Base-by-base conservation (phyloP, 2,329 filamentous ascomycete species). In the Sporothrix globosa region DNA sequence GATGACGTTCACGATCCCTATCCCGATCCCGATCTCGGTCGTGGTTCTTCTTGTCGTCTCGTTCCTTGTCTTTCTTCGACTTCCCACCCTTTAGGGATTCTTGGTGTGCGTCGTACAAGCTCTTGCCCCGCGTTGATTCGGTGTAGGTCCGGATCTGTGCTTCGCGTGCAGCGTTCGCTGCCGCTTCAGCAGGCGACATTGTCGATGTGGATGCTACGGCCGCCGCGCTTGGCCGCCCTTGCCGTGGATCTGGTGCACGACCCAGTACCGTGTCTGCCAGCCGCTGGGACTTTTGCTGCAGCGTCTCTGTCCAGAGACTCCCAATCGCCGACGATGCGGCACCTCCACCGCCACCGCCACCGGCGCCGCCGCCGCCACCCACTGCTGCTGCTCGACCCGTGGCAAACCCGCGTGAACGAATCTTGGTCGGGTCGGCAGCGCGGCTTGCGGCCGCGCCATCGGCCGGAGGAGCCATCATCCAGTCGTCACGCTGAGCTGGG, bases 221-320 rank as follows among this genome's bases (percentile, higher is more conserved):
- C 7, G 50, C 46, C 7, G 50, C 52, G 82, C 75, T 83, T 84
- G 73, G 86, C 86, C 75, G 87, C 7, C 41, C 85, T 61, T 80
- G 80, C 41, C 88, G 84, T 75, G 73, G 69, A 3, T 83, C 80
- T 34, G 81, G 81, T 21, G 82, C 81, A 2, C 94, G 87, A 0
- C 94, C 94, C 75, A 97, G 86, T 13, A 97, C 91, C 68, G 96
- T 88, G 78, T 97, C 89, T 75, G 91, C 90, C 27, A 97, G 81
- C 52, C 92, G 86, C 79, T 91, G 90, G 71, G 92, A 88, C 79
- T 96, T 97, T 80, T 97, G 87, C 78, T 95, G 92, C 0, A 93
- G 92, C 10, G 93, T 97, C 79, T 98, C 95, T 0, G 92, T 94
- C 95, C 95, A 98, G 56, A 95, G 88, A 27, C 88, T 88, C 76